Evolutionary conservation across 108 stramenopile species (phyloP).

Genomic region (Fragilaria radians): DNA sequence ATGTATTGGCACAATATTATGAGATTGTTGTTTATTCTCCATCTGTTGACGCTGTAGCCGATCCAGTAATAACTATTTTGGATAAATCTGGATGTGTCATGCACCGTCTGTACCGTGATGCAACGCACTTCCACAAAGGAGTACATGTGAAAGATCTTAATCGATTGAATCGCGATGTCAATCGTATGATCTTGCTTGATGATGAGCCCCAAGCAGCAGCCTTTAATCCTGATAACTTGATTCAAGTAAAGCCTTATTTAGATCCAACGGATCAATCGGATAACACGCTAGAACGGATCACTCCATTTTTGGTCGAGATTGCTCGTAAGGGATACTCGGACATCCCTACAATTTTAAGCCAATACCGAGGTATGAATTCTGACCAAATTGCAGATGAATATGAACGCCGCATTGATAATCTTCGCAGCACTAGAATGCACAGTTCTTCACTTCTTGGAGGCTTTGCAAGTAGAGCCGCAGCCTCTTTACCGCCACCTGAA

Average conservation of each 20-base stretch:
- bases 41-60: slow-evolving; percentile 72
- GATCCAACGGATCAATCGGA: slow-evolving; percentile 75
- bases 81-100: slow-evolving; percentile 85
- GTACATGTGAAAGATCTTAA: slow-evolving; percentile 92
- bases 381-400: slow-evolving; percentile 87
- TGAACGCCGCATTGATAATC: slow-evolving; percentile 52
- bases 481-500: slow-evolving; percentile 56
- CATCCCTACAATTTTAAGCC: slow-evolving; percentile 58
- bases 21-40: slow-evolving; percentile 93
- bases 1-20: slow-evolving; percentile 89
- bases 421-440: slow-evolving; percentile 44
- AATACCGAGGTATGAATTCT: slow-evolving; percentile 79
- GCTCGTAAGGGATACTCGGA: slow-evolving; percentile 71
- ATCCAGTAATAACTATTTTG: slow-evolving; percentile 72
- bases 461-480: slow-evolving; percentile 30
- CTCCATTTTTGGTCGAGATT: slow-evolving; percentile 82
- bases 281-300: slow-evolving; percentile 69
- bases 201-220: slow-evolving; percentile 83
- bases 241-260: slow-evolving; percentile 89
- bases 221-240: slow-evolving; percentile 90
- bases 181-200: slow-evolving; percentile 89
- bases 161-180: slow-evolving; percentile 82
- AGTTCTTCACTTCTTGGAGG: too few relatives aligned
- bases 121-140: slow-evolving; percentile 85
- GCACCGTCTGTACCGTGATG: slow-evolving; percentile 92